A percentile compares a stretch with the other conserved stretches of the same genome.
Evolutionary conservation across 2,329 filamentous ascomycete species (phyloP).

Genomic region (Ophiostoma quercus): DNA sequence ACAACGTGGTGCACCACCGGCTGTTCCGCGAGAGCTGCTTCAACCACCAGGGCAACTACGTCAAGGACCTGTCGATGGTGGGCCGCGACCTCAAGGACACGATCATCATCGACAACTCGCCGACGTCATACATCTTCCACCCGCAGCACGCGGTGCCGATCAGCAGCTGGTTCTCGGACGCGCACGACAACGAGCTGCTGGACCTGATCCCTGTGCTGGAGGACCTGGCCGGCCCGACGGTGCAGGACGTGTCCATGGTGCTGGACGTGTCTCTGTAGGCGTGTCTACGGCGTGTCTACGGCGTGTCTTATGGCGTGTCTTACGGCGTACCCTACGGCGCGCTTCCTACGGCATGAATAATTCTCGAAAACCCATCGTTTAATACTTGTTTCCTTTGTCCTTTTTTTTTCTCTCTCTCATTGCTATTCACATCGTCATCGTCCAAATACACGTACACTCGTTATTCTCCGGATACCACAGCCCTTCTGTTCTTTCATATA

Average conservation of each 20-base stretch:
- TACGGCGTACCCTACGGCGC: too few relatives aligned
- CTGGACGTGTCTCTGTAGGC: constrained; percentile 74
- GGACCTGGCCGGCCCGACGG: constrained; percentile 82
- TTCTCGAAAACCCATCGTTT: background rate
- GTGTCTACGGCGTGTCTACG: too few relatives aligned
- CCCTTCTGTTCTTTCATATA: background rate
- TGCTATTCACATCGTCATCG: constrained; percentile 23
- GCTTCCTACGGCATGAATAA: background rate
- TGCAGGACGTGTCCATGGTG: constrained; percentile 93
- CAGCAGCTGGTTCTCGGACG: constrained; percentile 99
- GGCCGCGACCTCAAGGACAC: constrained; percentile 93
- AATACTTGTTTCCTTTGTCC: constrained; percentile 14
- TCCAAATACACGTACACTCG: constrained; percentile 16
- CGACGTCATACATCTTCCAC: constrained; percentile 98
- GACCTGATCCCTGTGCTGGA: constrained; percentile 97
- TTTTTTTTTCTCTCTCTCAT: constrained; percentile 26
- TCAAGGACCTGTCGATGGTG: constrained; percentile 97
- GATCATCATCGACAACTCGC: constrained; percentile 99
- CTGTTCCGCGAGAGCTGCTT: constrained; percentile 98
- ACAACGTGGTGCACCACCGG: constrained; percentile 91
- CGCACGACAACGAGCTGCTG: constrained; percentile 96
- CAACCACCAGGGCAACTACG: constrained; percentile 98
- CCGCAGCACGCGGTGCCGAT: constrained; percentile 98
- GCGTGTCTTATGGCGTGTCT: too few relatives aligned
- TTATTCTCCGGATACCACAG: constrained; percentile 19